Percentiles rank a stretch among this genome's conserved stretches.
These are phyloP conservation scores for Apiospora rasikravindrae DNA, from an alignment of 2,329 filamentous ascomycete species.

Conservation along the genomic window DNA sequence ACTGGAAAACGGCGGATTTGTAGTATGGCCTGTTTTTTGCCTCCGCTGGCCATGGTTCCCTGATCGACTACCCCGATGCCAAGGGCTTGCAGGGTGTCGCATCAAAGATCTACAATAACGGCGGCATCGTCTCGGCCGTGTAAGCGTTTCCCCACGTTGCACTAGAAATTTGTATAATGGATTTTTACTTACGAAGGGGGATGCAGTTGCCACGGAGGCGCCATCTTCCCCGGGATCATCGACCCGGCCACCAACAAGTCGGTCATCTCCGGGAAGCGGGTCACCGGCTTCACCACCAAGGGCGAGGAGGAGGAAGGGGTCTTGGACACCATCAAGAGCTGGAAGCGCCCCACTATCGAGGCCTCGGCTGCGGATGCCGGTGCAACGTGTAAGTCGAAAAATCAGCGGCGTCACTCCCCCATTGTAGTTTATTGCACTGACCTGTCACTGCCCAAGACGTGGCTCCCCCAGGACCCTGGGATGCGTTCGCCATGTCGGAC, in stretches of 20 bases:
- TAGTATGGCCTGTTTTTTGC: conserved; percentile 48
- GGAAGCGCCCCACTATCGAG: conserved; percentile 41
- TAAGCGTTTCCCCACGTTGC: conserved; percentile 13
- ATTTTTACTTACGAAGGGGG: too few relatives aligned
- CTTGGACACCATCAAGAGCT: conserved; percentile 38
- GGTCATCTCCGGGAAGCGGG: conserved; percentile 42
- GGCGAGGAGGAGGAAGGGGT: conserved; percentile 42
- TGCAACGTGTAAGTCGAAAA: not conserved
- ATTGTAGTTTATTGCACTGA: not conserved
- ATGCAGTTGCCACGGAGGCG: conserved; percentile 40
- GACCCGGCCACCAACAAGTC: conserved; percentile 40
- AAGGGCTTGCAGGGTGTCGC: conserved; percentile 47
- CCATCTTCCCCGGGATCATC: conserved; percentile 43
- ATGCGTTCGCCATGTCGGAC: conserved; percentile 39
- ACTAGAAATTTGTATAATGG: not conserved
- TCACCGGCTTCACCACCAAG: conserved; percentile 48
- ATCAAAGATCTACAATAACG: conserved; percentile 43
- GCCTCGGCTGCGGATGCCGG: conserved; percentile 34
- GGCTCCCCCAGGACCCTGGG: conserved; percentile 32
- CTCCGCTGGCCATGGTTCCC: conserved; percentile 49
- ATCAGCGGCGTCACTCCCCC: too few relatives aligned
- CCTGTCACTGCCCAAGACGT: not conserved
- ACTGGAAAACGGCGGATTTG: not conserved
- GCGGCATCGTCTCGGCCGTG: conserved; percentile 49
- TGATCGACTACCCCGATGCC: conserved; percentile 53